These are phyloP conservation scores for Marasmius sp. DNA, from an alignment of 1,284 basidiomycete genomes.

Conservation along the genomic window DNA sequence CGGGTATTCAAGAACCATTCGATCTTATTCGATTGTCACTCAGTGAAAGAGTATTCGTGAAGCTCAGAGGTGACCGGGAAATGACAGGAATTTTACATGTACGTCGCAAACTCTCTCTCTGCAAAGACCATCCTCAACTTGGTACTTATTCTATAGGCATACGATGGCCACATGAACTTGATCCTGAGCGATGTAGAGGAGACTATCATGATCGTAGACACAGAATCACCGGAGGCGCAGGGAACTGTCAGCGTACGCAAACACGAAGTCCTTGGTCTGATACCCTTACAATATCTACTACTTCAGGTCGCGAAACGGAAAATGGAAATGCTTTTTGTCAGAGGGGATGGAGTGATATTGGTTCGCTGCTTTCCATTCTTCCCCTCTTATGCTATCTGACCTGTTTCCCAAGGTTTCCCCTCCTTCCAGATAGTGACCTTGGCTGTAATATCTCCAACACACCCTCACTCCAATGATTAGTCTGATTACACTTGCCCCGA, in stretches of 20 bases:
- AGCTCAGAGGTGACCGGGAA: conserved; percentile 93
- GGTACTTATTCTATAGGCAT: conserved; percentile 63
- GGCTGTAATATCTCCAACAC: no score
- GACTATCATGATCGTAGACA: conserved; percentile 89
- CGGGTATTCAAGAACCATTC: conserved; percentile 93
- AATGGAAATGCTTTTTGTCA: conserved; percentile 97
- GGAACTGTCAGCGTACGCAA: conserved; percentile 62
- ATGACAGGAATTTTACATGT: conserved; percentile 93
- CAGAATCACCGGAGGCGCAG: conserved; percentile 54
- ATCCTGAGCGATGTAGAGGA: conserved; percentile 98
- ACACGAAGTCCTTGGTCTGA: neutral
- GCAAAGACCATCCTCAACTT: conserved; percentile 16
- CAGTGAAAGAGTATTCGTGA: conserved; percentile 95
- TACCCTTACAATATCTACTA: neutral
- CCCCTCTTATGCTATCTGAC: conserved; percentile 12
- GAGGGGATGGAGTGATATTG: conserved; percentile 93
- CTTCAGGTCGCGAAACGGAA: conserved; percentile 87
- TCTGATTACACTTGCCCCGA: no score
- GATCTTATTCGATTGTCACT: conserved; percentile 95
- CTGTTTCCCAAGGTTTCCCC: conserved; percentile 62
- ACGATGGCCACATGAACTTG: conserved; percentile 99
- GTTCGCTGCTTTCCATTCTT: conserved; percentile 43
- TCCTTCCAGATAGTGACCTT: conserved; percentile 57
- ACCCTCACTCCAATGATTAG: no score
- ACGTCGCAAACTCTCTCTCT: conserved; percentile 28